Evolutionary conservation across 139 green algal genomes (phyloP).

Genomic region (Chlorella sp.): DNA sequence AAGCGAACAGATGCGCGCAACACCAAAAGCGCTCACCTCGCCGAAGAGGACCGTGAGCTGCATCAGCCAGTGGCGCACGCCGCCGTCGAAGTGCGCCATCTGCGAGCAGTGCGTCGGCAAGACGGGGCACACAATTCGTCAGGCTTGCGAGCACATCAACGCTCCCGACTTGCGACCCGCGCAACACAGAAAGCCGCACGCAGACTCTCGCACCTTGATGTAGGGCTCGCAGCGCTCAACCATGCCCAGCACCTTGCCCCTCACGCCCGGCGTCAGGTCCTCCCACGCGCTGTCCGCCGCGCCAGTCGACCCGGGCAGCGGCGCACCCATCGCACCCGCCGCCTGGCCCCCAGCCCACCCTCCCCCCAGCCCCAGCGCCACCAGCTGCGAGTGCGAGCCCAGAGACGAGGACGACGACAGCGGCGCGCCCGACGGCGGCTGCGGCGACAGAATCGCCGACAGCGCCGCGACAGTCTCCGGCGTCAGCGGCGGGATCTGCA

Average conservation of each 20-base stretch:
- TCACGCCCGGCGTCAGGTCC: not conserved
- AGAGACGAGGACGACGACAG: not conserved
- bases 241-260: not conserved
- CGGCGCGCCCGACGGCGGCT: not conserved
- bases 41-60: constrained; percentile 32
- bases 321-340: too few species aligned
- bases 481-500: not conserved
- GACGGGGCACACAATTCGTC: not conserved
- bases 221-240: not conserved
- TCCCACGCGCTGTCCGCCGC: not conserved
- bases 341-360: not conserved
- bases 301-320: not conserved
- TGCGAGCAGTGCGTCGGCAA: constrained; percentile 3
- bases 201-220: not conserved
- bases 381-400: not conserved
- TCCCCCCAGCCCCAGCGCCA: too few species aligned
- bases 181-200: not conserved
- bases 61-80: constrained; percentile 32
- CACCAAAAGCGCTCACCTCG: constrained; percentile 4
- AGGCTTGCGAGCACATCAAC: not conserved
- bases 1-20: not conserved
- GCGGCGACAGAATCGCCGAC: not conserved
- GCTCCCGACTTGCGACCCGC: not conserved
- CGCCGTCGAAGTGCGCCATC: constrained; percentile 34
- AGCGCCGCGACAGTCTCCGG: not conserved